Percentiles rank a stretch among this genome's conserved stretches.
Evolutionary conservation across 2,329 filamentous ascomycete species (phyloP).

Genomic region (Zelopaecilomyces penicillatus): DNA sequence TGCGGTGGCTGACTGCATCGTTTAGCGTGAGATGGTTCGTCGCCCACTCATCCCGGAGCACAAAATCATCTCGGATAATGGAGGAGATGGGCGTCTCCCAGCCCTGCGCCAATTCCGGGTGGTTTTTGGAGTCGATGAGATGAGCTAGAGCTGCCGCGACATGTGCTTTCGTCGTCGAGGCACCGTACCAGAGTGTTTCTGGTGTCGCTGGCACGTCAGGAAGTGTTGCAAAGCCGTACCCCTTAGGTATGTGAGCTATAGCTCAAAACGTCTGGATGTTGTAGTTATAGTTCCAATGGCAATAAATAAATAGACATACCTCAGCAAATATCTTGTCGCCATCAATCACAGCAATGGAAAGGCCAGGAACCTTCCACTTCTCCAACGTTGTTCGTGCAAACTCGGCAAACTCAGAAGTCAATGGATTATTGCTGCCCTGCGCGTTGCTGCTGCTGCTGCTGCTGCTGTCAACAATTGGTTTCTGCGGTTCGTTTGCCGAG

Average conservation of each 20-base stretch:
- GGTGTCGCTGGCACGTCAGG: constrained; percentile 31
- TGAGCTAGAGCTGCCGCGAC: constrained; percentile 41
- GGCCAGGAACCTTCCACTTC: constrained; percentile 8
- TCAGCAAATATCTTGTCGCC: constrained; percentile 17
- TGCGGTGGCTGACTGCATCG: constrained; percentile 45
- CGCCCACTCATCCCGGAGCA: constrained; percentile 35
- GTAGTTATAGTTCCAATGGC: too few species aligned
- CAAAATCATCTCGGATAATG: constrained; percentile 44
- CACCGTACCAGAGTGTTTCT: constrained; percentile 46
- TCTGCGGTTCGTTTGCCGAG: too few species aligned
- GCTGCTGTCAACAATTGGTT: too few species aligned
- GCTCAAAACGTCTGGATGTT: too few species aligned
- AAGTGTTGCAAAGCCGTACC: constrained; percentile 20
- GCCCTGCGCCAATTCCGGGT: constrained; percentile 21
- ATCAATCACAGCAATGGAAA: constrained; percentile 27
- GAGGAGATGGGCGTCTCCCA: constrained; percentile 40
- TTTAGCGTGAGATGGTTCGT: constrained; percentile 44
- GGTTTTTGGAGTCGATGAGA: constrained; percentile 33
- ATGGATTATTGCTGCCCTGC: neutral
- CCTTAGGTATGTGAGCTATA: constrained; percentile 10
- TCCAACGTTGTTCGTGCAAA: constrained; percentile 6
- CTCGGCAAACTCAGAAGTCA: constrained; percentile 6
- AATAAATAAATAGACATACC: constrained; percentile 13
- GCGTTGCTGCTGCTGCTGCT: too few species aligned
- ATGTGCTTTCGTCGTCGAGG: constrained; percentile 49